A percentile compares a stretch with the other conserved stretches of the same genome.
phyloP scores from a whole-genome alignment of 169 alveolate species.

The Plasmodium blacklocki region DNA sequence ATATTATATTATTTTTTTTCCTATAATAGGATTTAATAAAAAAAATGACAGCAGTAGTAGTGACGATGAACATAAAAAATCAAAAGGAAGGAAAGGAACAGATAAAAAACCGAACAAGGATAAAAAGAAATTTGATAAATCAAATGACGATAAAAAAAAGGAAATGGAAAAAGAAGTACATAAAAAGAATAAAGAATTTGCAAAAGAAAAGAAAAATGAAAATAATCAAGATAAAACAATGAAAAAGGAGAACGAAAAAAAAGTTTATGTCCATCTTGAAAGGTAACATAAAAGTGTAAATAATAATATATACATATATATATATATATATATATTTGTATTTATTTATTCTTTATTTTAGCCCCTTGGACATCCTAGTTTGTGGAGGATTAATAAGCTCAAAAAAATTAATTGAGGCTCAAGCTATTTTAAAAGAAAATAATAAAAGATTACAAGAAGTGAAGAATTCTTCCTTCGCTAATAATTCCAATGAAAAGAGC shows the following conservation, averaged over 20 bases:
- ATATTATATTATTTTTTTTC: background rate
- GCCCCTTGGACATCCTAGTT: conserved; percentile 73
- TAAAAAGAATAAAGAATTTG: background rate
- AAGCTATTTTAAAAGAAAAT: conserved; percentile 58
- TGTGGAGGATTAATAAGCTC: conserved; percentile 79
- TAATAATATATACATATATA: background rate
- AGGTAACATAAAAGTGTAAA: conserved; percentile 38
- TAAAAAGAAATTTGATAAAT: conserved; percentile 2
- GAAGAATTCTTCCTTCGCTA: conserved; percentile 12
- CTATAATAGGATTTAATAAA: background rate
- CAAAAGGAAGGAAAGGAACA: conserved; percentile 7
- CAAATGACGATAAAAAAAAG: background rate
- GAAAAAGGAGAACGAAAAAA: conserved; percentile 35
- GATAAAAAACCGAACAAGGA: conserved; percentile 9
- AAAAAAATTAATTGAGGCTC: conserved; percentile 76
- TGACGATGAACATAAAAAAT: conserved; percentile 15
- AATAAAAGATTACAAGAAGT: conserved; percentile 64
- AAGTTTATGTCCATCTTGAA: conserved; percentile 47
- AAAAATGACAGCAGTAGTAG: conserved; percentile 28
- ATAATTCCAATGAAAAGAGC: background rate
- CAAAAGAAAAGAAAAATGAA: conserved; percentile 13
- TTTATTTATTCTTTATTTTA: conserved; percentile 14
- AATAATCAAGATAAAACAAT: conserved; percentile 3
- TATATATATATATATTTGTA: conserved; percentile 3
- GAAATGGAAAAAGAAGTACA: background rate